Percentiles rank a stretch among this genome's conserved stretches.
Evolutionary conservation across 1,284 basidiomycete species (phyloP).

Genomic region (Naganishia sp.): DNA sequence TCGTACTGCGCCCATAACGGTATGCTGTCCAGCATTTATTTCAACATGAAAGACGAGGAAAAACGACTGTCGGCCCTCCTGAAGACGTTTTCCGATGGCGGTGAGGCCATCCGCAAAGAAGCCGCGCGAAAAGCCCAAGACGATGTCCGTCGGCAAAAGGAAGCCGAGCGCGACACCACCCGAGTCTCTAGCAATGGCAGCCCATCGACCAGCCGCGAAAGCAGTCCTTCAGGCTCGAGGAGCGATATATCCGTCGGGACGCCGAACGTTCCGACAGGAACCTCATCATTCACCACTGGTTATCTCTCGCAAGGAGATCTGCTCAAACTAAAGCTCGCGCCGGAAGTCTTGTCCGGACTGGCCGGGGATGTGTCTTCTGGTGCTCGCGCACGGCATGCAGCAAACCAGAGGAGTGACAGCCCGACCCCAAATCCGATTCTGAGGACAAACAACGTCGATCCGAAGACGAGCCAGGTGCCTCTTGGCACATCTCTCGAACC

Average conservation of each 20-base stretch:
- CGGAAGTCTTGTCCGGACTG: constrained; percentile 4
- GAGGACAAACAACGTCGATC: constrained; percentile 15
- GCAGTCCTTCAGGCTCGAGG: constrained; percentile 8
- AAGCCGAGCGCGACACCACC: not conserved
- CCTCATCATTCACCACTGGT: constrained; percentile 26
- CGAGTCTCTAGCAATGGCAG: not conserved
- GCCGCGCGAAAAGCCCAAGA: constrained; percentile 34
- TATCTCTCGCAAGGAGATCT: constrained; percentile 30
- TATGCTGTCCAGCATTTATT: constrained; percentile 65
- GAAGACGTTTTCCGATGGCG: constrained; percentile 43
- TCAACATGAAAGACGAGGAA: constrained; percentile 45
- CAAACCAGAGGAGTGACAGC: not conserved
- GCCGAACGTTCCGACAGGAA: constrained; percentile 26
- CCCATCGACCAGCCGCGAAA: not conserved
- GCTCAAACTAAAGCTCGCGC: constrained; percentile 27
- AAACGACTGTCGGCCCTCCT: constrained; percentile 42
- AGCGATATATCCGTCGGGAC: constrained; percentile 32
- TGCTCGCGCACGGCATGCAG: not conserved
- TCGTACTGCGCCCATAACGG: constrained; percentile 91
- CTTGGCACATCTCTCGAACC: constrained; percentile 51
- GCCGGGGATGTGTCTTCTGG: not conserved
- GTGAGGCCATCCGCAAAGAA: constrained; percentile 43
- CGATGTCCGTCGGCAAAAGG: constrained; percentile 1
- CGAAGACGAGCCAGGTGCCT: constrained; percentile 36
- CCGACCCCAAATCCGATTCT: not conserved